phyloP scores from a whole-genome alignment of 2,329 filamentous ascomycete species.

The Torrubiellomyces zombiae region DNA sequence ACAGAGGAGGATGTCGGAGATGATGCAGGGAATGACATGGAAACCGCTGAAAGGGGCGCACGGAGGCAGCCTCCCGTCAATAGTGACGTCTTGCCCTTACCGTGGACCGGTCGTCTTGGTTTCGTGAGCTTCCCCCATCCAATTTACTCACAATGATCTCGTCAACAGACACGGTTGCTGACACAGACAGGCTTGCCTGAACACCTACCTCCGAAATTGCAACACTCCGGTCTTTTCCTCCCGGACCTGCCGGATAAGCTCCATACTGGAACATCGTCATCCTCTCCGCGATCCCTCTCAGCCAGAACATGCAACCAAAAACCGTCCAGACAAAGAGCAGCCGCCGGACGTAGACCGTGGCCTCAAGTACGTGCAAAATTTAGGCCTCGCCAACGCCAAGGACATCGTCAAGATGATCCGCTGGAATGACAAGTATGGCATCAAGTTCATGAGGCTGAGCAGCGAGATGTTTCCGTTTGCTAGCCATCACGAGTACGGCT shows the following conservation, averaged over 20 bases:
- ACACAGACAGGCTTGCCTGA: slow-evolving; percentile 54
- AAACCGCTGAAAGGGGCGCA: slow-evolving; percentile 21
- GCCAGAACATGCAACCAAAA: slow-evolving; percentile 70
- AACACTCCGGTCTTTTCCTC: slow-evolving; percentile 81
- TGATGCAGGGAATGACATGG: too few relatives aligned
- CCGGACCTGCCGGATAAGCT: slow-evolving; percentile 77
- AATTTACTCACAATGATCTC: too few relatives aligned
- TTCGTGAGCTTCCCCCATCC: slow-evolving; percentile 43
- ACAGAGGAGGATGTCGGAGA: too few relatives aligned
- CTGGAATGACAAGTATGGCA: slow-evolving; percentile 86
- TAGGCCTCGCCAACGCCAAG: slow-evolving; percentile 67
- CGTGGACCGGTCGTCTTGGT: slow-evolving; percentile 78
- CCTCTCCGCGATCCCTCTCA: slow-evolving; percentile 59
- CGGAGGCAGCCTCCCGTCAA: slow-evolving; percentile 59
- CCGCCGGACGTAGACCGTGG: slow-evolving; percentile 51
- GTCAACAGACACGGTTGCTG: slow-evolving; percentile 4
- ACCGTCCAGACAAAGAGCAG: slow-evolving; percentile 61
- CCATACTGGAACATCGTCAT: slow-evolving; percentile 77
- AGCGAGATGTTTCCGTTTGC: slow-evolving; percentile 97
- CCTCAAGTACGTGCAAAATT: slow-evolving; percentile 52
- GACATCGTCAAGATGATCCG: slow-evolving; percentile 74
- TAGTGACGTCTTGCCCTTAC: slow-evolving; percentile 67
- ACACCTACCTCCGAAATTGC: slow-evolving; percentile 72
- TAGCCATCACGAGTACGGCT: slow-evolving; percentile 74
- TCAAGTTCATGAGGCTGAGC: slow-evolving; percentile 81